These are phyloP conservation scores for Ettlia oleoabundans DNA, from an alignment of 139 green algal genomes.

Conservation along the genomic window DNA sequence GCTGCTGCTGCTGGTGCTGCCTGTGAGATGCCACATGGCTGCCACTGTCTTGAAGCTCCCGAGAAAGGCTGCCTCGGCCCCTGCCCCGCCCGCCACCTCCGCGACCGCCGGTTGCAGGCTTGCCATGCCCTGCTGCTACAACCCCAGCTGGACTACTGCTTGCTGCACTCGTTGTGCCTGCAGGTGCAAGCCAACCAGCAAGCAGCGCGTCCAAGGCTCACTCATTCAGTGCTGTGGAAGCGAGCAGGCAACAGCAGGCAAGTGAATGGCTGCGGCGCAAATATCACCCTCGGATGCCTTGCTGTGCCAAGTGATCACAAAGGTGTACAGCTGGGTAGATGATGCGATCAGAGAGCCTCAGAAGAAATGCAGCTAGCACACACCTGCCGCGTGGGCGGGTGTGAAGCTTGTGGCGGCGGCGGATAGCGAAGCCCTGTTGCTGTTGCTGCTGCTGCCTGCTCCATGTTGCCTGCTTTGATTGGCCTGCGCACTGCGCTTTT, in stretches of 20 bases:
- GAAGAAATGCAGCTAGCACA: background rate
- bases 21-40: background rate
- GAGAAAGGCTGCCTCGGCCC: background rate
- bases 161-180: background rate
- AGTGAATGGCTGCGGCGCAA: too few species aligned
- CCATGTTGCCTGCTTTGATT: background rate
- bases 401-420: too few species aligned
- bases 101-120: background rate
- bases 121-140: background rate
- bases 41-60: background rate
- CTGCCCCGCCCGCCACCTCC: background rate
- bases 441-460: background rate
- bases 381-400: too few species aligned
- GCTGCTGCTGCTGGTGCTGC: background rate
- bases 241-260: too few species aligned
- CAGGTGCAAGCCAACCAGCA: background rate
- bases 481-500: background rate
- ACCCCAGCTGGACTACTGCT: background rate
- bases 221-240: too few species aligned
- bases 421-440: too few species aligned
- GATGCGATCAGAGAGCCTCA: background rate
- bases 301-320: too few species aligned
- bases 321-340: too few species aligned
- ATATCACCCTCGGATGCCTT: too few species aligned
- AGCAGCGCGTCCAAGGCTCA: background rate